These are phyloP conservation scores for Dichomitus squalens DNA, from an alignment of 1,284 basidiomycete species.

Conservation along the genomic window DNA sequence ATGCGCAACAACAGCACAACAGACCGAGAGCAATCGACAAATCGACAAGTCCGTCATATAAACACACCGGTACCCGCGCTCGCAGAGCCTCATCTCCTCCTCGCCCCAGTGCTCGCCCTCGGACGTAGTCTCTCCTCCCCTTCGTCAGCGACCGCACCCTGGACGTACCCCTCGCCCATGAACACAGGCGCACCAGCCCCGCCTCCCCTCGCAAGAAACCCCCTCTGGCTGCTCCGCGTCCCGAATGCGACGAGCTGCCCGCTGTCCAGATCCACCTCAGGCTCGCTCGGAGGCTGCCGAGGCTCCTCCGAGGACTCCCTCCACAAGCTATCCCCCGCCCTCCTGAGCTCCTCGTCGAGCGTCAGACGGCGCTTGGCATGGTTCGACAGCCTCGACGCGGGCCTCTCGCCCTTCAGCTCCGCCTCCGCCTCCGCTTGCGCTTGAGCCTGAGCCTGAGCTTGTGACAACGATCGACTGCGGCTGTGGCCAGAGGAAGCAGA, in stretches of 20 bases:
- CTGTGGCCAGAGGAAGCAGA: slow-evolving; percentile 1
- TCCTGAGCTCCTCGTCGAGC: slow-evolving; percentile 65
- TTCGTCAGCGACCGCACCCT: slow-evolving; percentile 40
- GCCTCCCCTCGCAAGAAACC: slow-evolving; percentile 75
- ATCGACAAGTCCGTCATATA: slow-evolving; percentile 7
- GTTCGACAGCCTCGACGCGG: slow-evolving; percentile 17
- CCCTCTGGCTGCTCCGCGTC: slow-evolving; percentile 49
- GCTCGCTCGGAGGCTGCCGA: slow-evolving; percentile 30
- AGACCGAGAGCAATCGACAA: slow-evolving; percentile 25
- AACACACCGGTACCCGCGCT: too few relatives aligned
- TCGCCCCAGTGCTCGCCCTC: slow-evolving; percentile 9
- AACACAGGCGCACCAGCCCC: slow-evolving; percentile 67
- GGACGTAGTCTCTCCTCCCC: slow-evolving; percentile 20
- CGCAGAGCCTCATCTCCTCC: slow-evolving; percentile 1
- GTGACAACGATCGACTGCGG: slow-evolving; percentile 12
- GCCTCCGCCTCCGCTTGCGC: slow-evolving; percentile 1
- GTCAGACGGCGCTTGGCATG: slow-evolving; percentile 47
- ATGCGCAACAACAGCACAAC: slow-evolving; percentile 15
- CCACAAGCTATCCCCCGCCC: slow-evolving; percentile 41
- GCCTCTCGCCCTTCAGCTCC: neutral
- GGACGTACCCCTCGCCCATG: slow-evolving; percentile 66
- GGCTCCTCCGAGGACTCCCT: slow-evolving; percentile 24
- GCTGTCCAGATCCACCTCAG: slow-evolving; percentile 39
- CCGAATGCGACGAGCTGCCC: slow-evolving; percentile 56
- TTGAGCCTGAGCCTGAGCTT: neutral